phyloP scores from a whole-genome alignment of 371 early-diverging fungal genomes.

The Lichtheimia corymbifera region DNA sequence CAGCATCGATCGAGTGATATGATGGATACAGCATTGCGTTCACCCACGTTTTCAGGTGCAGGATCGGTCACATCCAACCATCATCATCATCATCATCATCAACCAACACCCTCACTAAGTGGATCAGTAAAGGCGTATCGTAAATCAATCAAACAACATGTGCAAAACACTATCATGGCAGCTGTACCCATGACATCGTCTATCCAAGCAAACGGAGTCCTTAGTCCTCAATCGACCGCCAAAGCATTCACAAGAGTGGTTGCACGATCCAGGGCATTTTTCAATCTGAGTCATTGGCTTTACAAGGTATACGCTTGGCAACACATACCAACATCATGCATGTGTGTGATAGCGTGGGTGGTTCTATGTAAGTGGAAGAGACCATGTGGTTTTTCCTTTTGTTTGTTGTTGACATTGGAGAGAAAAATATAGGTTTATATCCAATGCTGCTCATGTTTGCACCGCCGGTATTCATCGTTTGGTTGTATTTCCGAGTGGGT shows the following conservation, averaged over 20 bases:
- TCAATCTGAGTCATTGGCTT: constrained; percentile 18
- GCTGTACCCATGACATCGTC: constrained; percentile 8
- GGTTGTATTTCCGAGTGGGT: constrained; percentile 25
- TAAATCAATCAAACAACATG: constrained; percentile 28
- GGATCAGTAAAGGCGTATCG: constrained; percentile 24
- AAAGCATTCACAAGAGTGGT: constrained; percentile 44
- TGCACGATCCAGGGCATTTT: constrained; percentile 38
- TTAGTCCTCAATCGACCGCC: constrained; percentile 43
- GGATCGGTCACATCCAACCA: constrained; percentile 2
- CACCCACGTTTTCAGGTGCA: constrained; percentile 24
- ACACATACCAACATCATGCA: constrained; percentile 14
- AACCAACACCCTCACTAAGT: neutral
- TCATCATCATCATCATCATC: constrained; percentile 3
- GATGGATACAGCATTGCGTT: constrained; percentile 22
- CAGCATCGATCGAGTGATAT: neutral
- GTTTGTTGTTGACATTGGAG: neutral
- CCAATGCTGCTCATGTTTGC: constrained; percentile 21
- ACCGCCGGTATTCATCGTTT: constrained; percentile 23
- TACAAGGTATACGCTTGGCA: constrained; percentile 41
- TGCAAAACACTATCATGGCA: constrained; percentile 22
- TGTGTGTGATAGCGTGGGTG: constrained; percentile 10
- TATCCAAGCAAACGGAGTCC: neutral
- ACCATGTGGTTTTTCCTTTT: constrained; percentile 5
- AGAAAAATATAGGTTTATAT: constrained; percentile 24
- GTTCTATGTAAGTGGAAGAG: constrained; percentile 13